Evolutionary conservation across 192 early-diverging fungal genomes (phyloP), one percentile per base, ranked within the genome.

Genomic region (Backusella sp.): DNA sequence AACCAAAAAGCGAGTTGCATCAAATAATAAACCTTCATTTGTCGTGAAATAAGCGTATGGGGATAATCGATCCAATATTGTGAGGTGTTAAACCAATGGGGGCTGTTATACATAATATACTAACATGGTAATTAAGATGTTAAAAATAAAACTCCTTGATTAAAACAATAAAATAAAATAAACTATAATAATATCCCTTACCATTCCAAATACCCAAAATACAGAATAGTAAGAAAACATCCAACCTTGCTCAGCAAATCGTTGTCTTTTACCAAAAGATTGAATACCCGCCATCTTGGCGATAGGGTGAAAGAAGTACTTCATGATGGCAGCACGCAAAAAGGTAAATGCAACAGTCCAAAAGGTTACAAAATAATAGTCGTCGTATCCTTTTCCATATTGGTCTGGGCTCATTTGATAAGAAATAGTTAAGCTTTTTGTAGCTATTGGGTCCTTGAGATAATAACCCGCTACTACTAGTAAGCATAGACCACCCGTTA

Each of bases 181-280:
- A 12, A 39, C 7, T 39, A 39, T 39, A 39, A 37, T 7, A 21
- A 7, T 19, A 59, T 39, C 15, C 73, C 82, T 78, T 84, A 90
- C 88, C 87, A 93, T 85, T 59, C 93, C 93, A n/a, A 85, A 74
- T 21, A 85, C 62, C 84, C 88, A 91, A 28, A 91, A 93, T 11
- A 88, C 37, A 23, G 83, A 73, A 76, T 92, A 93, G 83, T 90
- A 94, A 9, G 91, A 74, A 8, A 88, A 83, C 37, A 85, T 83
- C 85, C 91, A 94, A 14, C 91, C 90, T 71, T 94, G 93, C 76
- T 94, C 93, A 65, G 89, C 87, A 68, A 94, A 91, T 67, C 92
- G 88, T 71, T 74, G 82, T 75, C 76, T 76, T 59, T 83, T 86
- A 53, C 21, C 66, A 23, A 76, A 67, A 32, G 78, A 77, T 56